Percentiles rank a stretch among this genome's conserved stretches.
Evolutionary conservation across 1,284 basidiomycete species (phyloP).

Genomic region (Ceratobasidium sp.): DNA sequence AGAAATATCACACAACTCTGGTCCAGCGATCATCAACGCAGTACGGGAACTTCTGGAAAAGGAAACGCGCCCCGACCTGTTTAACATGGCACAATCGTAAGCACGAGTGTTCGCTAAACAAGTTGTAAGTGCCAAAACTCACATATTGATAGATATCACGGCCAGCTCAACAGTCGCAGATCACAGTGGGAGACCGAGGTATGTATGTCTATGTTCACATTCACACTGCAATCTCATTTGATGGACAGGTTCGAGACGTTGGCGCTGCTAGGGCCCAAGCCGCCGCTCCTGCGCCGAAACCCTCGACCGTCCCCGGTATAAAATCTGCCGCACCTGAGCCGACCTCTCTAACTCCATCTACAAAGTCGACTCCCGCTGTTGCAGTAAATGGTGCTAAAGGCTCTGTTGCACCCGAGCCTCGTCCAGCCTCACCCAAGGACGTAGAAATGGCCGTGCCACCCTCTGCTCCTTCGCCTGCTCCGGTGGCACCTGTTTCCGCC

Average conservation of each 20-base stretch:
- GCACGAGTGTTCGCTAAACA: conserved; percentile 5
- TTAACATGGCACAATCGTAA: conserved; percentile 69
- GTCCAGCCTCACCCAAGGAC: conserved; percentile 22
- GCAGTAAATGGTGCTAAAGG: conserved; percentile 43
- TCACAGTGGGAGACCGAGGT: conserved; percentile 39
- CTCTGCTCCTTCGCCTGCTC: conserved; percentile 17
- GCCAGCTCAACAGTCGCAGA: conserved; percentile 33
- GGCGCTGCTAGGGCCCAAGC: conserved; percentile 42
- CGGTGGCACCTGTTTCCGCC: conserved; percentile 45
- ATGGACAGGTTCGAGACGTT: conserved; percentile 33
- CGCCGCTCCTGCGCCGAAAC: conserved; percentile 42
- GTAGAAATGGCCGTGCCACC: conserved; percentile 34
- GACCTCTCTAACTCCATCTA: neutral
- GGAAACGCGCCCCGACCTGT: conserved; percentile 73
- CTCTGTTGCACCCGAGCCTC: neutral
- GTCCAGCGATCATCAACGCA: conserved; percentile 65
- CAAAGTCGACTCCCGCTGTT: conserved; percentile 21
- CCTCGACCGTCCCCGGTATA: conserved; percentile 39
- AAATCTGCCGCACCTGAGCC: conserved; percentile 42
- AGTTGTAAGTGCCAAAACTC: neutral
- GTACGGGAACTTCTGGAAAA: conserved; percentile 73
- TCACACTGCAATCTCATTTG: neutral
- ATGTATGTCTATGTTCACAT: conserved; percentile 6
- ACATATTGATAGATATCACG: conserved; percentile 13
- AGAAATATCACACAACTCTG: conserved; percentile 61